These are phyloP conservation scores for Oryza australiensis DNA, from an alignment of 176 grass and related monocot species.

Conservation along the genomic window DNA sequence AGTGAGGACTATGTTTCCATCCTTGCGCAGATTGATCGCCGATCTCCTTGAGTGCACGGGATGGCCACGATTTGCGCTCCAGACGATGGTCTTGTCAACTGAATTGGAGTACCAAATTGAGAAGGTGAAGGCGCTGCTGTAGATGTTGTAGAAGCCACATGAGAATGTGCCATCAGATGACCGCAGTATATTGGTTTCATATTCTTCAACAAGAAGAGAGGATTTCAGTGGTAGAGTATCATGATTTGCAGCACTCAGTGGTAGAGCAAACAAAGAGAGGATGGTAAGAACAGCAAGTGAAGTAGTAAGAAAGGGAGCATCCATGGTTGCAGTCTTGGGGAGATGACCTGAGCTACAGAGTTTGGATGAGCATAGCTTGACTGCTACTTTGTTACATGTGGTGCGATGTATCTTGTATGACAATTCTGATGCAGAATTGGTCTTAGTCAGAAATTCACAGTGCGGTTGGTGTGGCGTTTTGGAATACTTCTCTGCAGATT, in stretches of 20 bases:
- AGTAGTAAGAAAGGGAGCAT: background rate
- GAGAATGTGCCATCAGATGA: conserved; percentile 41
- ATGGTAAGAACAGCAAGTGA: background rate
- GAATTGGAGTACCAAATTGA: conserved; percentile 37
- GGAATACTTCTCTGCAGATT: conserved; percentile 3
- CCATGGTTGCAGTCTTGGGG: conserved; percentile 23
- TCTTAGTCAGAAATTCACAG: conserved; percentile 30
- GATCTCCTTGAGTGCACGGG: conserved; percentile 37
- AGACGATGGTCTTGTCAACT: background rate
- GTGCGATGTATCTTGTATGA: background rate
- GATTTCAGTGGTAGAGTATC: conserved; percentile 24
- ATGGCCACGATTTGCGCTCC: conserved; percentile 47
- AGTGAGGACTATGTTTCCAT: conserved; percentile 37
- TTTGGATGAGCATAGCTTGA: conserved; percentile 5
- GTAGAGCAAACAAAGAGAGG: conserved; percentile 19
- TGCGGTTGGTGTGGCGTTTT: background rate
- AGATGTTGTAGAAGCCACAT: conserved; percentile 36
- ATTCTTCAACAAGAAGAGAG: conserved; percentile 9
- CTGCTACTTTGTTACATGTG: background rate
- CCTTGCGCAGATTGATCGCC: conserved; percentile 28
- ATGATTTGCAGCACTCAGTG: background rate
- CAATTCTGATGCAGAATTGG: background rate
- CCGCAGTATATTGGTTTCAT: conserved; percentile 21
- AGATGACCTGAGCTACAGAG: conserved; percentile 4
- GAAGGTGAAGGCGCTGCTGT: conserved; percentile 42